Evolutionary conservation across 495 filamentous ascomycete species (phyloP).

Genomic region (Penicillium bovifimosum): DNA sequence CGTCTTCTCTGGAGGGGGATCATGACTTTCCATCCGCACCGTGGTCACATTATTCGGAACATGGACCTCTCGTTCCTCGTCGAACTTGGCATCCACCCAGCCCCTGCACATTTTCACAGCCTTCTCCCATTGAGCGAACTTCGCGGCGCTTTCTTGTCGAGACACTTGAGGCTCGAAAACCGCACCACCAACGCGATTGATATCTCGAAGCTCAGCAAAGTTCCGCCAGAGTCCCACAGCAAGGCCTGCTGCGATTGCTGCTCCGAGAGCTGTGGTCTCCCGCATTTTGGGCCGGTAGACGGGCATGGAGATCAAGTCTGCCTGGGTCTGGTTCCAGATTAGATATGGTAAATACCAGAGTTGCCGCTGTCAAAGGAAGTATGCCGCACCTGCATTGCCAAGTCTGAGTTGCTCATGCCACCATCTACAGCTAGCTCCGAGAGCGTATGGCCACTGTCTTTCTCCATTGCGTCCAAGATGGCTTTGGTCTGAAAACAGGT

Average conservation of each 20-base stretch:
- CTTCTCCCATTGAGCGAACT: constrained; percentile 74
- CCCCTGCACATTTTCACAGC: constrained; percentile 83
- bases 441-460: constrained; percentile 78
- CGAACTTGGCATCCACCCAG: constrained; percentile 56
- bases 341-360: background rate
- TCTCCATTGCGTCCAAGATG: constrained; percentile 91
- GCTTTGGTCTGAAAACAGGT: constrained; percentile 95
- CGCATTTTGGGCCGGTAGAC: constrained; percentile 61
- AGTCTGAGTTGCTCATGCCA: constrained; percentile 87
- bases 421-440: constrained; percentile 82
- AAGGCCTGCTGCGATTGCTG: constrained; percentile 91
- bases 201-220: constrained; percentile 70
- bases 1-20: background rate
- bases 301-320: constrained; percentile 41
- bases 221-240: constrained; percentile 77
- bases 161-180: constrained; percentile 69
- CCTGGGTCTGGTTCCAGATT: constrained; percentile 30
- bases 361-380: background rate
- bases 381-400: constrained; percentile 72
- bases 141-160: constrained; percentile 50
- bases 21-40: background rate
- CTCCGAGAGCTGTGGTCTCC: constrained; percentile 88
- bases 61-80: background rate
- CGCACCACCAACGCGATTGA: constrained; percentile 67
- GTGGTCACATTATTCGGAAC: background rate